Percentiles rank a stretch among this genome's conserved stretches.
Evolutionary conservation across 768 basidiomycete species (phyloP).

Genomic region (Zangia roseola): DNA sequence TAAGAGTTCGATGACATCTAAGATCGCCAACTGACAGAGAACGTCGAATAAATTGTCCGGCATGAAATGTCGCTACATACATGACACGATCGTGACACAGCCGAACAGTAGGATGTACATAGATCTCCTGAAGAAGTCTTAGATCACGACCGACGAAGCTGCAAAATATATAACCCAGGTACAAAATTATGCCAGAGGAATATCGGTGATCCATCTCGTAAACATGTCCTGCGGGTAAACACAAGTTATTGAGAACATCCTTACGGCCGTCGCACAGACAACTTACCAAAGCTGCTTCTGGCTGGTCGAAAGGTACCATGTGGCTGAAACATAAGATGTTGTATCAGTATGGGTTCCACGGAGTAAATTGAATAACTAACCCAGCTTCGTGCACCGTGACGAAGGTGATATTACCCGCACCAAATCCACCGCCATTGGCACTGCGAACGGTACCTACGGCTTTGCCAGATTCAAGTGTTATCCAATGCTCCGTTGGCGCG

Average conservation of each 20-base stretch:
- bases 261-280: background rate
- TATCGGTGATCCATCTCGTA: slow-evolving; percentile 55
- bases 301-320: slow-evolving; percentile 90
- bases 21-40: no score
- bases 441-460: slow-evolving; percentile 67
- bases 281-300: slow-evolving; percentile 77
- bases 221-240: slow-evolving; percentile 49
- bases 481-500: slow-evolving; percentile 54
- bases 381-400: slow-evolving; percentile 79
- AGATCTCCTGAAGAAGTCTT: no score
- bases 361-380: slow-evolving; percentile 38
- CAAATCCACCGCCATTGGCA: slow-evolving; percentile 60
- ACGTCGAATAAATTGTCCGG: no score
- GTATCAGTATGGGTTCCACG: background rate
- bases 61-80: no score
- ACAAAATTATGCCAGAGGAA: slow-evolving; percentile 38
- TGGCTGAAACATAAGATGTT: slow-evolving; percentile 47
- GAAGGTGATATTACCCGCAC: slow-evolving; percentile 84
- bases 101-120: no score
- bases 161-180: background rate
- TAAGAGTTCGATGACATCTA: no score
- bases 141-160: background rate
- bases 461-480: slow-evolving; percentile 49
- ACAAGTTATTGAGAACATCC: background rate
- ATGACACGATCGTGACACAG: no score